Evolutionary conservation across 2,329 filamentous ascomycete species (phyloP), one percentile per base, ranked within the genome.

Genomic region (Monosporascus sp.): DNA sequence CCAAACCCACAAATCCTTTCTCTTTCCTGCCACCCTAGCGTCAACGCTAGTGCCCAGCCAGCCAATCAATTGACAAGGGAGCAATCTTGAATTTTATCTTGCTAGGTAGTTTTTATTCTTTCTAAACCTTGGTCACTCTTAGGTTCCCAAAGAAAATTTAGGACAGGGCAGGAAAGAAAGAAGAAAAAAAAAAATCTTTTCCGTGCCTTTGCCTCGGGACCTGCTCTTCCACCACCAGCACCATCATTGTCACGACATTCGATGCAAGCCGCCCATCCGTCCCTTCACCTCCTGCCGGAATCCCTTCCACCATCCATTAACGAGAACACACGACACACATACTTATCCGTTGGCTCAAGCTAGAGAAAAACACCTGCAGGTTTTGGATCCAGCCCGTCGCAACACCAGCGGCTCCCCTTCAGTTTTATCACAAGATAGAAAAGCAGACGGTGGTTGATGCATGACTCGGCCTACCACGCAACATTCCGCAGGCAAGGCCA

Each of bases 21-120:
- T 59, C 56, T 53, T 59, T 64, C 59, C 63, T 64, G 62, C 61
- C 63, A 63, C 59, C 59, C 62, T 58, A 60, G 62, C 59, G 65
- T 59, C 37, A 36, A 49, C 57, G 54, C 61, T 64, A 61, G 55
- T 52, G 49, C 19, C 34, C 8, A 22, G 48, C 5, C 41, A 41
- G 38, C 66, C 66, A 69, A 67, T 68, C 59, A 59, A 48, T 27
- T 49, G 9, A 50, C 47, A 16, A 31, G 40, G 50, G 58, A 55
- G 38, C 53, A 56, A 64, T 64, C 64, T 61, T 61, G 24, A 46
- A 62, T 66, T 64, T 64, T 60, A 60, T 59, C 57, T 59, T 53
- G 52, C 58, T 52, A 56, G 54, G 57, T 52, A 55, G 58, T 62
- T 55, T 59, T 66, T 61, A 60, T 56, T 44, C 50, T 61, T 59